These are phyloP conservation scores for Pyrrhoderma lamaoense DNA, from an alignment of 1,284 basidiomycete genomes.

Conservation along the genomic window DNA sequence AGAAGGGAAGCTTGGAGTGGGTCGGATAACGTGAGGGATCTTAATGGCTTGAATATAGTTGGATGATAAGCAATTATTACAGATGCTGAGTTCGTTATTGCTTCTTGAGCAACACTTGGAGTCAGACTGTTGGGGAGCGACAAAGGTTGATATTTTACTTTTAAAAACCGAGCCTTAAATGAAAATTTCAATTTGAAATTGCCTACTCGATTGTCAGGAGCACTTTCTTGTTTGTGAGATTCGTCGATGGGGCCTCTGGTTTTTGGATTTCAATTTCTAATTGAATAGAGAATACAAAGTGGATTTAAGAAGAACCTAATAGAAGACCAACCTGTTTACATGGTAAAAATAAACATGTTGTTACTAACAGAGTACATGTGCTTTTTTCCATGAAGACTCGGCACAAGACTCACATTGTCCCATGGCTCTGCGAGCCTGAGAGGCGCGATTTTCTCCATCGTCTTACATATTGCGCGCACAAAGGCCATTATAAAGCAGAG, in stretches of 20 bases:
- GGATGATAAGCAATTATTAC: slow-evolving; percentile 86
- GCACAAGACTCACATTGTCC: slow-evolving; percentile 70
- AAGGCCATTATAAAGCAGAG: slow-evolving; percentile 25
- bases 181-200: neutral
- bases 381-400: too few relatives aligned
- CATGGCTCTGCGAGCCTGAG: slow-evolving; percentile 79
- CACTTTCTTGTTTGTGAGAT: slow-evolving; percentile 48
- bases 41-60: slow-evolving; percentile 78
- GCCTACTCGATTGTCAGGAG: slow-evolving; percentile 83
- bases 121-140: slow-evolving; percentile 53
- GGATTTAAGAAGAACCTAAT: slow-evolving; percentile 45
- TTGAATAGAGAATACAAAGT: slow-evolving; percentile 2
- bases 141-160: slow-evolving; percentile 1
- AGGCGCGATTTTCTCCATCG: slow-evolving; percentile 79
- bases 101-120: slow-evolving; percentile 69
- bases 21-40: slow-evolving; percentile 71
- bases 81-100: slow-evolving; percentile 52
- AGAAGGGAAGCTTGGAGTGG: slow-evolving; percentile 79
- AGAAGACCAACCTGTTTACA: slow-evolving; percentile 78
- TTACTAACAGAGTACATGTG: too few relatives aligned
- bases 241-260: slow-evolving; percentile 66
- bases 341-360: too few relatives aligned
- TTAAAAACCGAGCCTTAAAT: neutral
- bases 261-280: neutral
- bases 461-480: slow-evolving; percentile 47